Percentiles rank a stretch among this genome's conserved stretches.
Conservation (phyloP, 1,139 yeast genomes). For the Pichia sp. region DNA sequence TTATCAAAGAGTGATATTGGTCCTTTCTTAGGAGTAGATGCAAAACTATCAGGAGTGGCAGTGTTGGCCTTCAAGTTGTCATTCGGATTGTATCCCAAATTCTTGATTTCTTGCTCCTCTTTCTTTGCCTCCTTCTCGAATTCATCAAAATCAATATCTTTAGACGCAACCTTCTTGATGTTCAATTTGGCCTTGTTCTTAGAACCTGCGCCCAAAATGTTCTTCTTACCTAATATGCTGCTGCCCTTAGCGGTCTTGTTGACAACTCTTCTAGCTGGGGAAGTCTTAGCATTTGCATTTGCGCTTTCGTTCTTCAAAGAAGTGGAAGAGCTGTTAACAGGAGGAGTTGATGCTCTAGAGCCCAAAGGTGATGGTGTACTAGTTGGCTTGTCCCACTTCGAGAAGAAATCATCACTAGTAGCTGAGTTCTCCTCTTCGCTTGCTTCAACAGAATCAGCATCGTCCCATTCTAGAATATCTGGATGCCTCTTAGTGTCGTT, state of each 20-base stretch:
- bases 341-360: conserved; percentile 48
- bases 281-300: conserved; percentile 23
- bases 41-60: conserved; percentile 2
- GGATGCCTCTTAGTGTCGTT: conserved; percentile 70
- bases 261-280: conserved; percentile 26
- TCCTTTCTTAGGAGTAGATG: conserved; percentile 3
- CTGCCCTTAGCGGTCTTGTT: conserved; percentile 19
- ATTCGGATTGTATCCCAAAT: conserved; percentile 67
- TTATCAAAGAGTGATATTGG: conserved; percentile 21
- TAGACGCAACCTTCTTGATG: conserved; percentile 49
- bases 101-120: conserved; percentile 71
- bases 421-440: conserved; percentile 37
- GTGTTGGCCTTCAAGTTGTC: conserved; percentile 26
- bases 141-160: conserved; percentile 85
- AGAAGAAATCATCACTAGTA: conserved; percentile 77
- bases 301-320: conserved; percentile 25
- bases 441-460: conserved; percentile 34
- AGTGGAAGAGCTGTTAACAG: conserved; percentile 16
- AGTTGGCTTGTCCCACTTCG: conserved; percentile 83
- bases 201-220: conserved; percentile 29
- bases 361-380: conserved; percentile 51
- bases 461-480: conserved; percentile 54
- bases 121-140: conserved; percentile 81
- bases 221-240: conserved; percentile 24
- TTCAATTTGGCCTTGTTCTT: conserved; percentile 50